Evolutionary conservation across 2,329 filamentous ascomycete genomes (phyloP).

Genomic region (Fusarium sp.): DNA sequence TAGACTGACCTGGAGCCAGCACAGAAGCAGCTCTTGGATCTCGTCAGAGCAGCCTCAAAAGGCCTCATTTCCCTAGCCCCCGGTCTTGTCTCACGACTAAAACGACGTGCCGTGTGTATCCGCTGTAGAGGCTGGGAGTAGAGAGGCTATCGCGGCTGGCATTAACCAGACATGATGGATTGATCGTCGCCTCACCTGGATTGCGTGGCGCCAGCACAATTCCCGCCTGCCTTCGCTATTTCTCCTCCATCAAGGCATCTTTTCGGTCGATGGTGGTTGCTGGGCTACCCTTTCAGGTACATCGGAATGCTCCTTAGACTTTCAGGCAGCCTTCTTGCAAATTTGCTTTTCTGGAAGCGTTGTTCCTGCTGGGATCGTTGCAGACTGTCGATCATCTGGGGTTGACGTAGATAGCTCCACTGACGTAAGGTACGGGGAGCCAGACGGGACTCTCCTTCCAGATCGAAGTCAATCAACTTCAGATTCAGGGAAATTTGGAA

Average conservation of each 20-base stretch:
- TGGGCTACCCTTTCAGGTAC: not conserved
- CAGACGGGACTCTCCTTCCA: not conserved
- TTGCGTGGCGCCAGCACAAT: not conserved
- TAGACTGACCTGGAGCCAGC: not conserved
- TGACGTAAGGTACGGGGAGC: not conserved
- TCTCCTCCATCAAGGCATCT: not conserved
- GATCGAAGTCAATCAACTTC: conserved; percentile 12
- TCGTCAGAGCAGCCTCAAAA: conserved; percentile 30
- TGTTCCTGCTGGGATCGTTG: conserved; percentile 2
- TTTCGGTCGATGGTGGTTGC: conserved; percentile 13
- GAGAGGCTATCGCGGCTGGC: not conserved
- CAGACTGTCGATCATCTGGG: conserved; percentile 19
- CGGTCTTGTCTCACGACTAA: not conserved
- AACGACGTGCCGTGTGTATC: conserved; percentile 10
- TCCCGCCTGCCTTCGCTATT: not conserved
- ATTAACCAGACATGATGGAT: not conserved
- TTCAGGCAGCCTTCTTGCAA: not conserved
- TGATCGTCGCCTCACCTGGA: conserved; percentile 4
- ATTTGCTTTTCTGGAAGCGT: conserved; percentile 23
- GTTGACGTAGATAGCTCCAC: conserved; percentile 26
- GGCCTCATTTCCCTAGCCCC: conserved; percentile 32
- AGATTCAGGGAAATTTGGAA: not conserved
- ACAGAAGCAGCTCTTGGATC: conserved; percentile 7
- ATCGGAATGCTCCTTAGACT: not conserved
- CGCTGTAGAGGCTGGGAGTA: not conserved